Conservation (phyloP, 768 basidiomycete genomes). For the Russula griseocarnosa region DNA sequence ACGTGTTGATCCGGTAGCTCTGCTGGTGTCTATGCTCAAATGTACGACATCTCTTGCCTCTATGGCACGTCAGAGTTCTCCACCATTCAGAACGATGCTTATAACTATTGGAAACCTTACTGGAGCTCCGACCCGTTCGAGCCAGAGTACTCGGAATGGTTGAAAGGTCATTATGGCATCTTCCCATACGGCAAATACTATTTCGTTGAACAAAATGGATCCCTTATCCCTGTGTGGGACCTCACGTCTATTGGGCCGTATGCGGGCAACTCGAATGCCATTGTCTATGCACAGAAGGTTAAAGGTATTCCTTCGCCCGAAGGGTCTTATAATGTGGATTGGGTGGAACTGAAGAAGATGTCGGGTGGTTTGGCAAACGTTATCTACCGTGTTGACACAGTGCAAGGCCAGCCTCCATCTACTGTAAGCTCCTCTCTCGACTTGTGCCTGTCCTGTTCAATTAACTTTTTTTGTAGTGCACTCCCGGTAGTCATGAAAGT, state of each 20-base stretch:
- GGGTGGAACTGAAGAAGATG: slow-evolving; percentile 12
- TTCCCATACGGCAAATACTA: slow-evolving; percentile 20
- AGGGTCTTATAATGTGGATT: slow-evolving; percentile 10
- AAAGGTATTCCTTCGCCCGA: slow-evolving; percentile 14
- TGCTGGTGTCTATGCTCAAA: slow-evolving; percentile 17
- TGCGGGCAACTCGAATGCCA: slow-evolving; percentile 11
- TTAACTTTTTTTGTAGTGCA: slow-evolving; percentile 12
- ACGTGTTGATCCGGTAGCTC: slow-evolving; percentile 1
- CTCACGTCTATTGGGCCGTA: slow-evolving; percentile 14
- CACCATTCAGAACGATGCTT: slow-evolving; percentile 2
- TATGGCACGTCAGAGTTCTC: not conserved
- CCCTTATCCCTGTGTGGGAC: slow-evolving; percentile 15
- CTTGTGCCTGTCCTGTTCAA: not conserved
- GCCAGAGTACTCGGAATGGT: not conserved
- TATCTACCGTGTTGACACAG: slow-evolving; percentile 23
- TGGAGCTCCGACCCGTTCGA: not conserved
- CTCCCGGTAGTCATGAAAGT: not conserved
- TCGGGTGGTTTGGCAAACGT: slow-evolving; percentile 7
- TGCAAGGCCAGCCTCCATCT: slow-evolving; percentile 16
- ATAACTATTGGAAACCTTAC: not conserved
- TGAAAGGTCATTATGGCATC: not conserved
- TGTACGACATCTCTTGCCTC: slow-evolving; percentile 23
- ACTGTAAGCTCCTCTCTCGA: slow-evolving; percentile 5
- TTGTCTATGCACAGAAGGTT: slow-evolving; percentile 15
- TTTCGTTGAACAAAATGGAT: slow-evolving; percentile 10